Conservation (phyloP, 192 early-diverging fungal species). For the Entomortierella lignicola region DNA sequence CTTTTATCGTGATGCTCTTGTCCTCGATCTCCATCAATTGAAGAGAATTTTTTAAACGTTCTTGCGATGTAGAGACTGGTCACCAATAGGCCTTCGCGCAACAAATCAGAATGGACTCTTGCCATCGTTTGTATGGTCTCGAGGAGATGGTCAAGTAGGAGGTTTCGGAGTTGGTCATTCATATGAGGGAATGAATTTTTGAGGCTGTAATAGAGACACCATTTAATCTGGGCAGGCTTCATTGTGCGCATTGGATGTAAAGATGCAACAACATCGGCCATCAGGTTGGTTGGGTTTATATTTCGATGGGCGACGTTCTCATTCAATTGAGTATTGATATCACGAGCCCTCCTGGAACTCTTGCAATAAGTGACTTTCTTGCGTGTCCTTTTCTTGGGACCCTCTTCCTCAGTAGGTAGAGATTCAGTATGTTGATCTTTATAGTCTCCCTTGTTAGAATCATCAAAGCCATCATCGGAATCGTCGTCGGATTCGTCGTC, state of each 20-base stretch:
- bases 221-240: slow-evolving; percentile 21
- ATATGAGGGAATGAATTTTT: slow-evolving; percentile 22
- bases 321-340: slow-evolving; percentile 14
- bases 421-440: slow-evolving; percentile 4
- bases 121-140: slow-evolving; percentile 26
- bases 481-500: slow-evolving; percentile 17
- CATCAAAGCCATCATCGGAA: slow-evolving; percentile 4
- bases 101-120: slow-evolving; percentile 40
- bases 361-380: slow-evolving; percentile 17
- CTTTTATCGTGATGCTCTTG: slow-evolving; percentile 22
- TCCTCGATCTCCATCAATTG: slow-evolving; percentile 26
- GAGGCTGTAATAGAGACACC: slow-evolving; percentile 28
- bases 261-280: slow-evolving; percentile 27
- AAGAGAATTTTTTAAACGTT: slow-evolving; percentile 18
- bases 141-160: slow-evolving; percentile 29
- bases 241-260: slow-evolving; percentile 31
- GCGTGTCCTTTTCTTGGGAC: slow-evolving; percentile 12
- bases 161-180: slow-evolving; percentile 12
- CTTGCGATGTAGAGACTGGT: slow-evolving; percentile 31
- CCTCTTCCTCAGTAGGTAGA: slow-evolving; percentile 15
- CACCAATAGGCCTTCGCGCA: slow-evolving; percentile 29
- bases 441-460: slow-evolving; percentile 9
- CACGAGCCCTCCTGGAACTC: slow-evolving; percentile 29
- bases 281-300: slow-evolving; percentile 29
- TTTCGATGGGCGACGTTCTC: slow-evolving; percentile 21